phyloP scores from a whole-genome alignment of 305 asterid species.

The Fraxinus angustifolia region DNA sequence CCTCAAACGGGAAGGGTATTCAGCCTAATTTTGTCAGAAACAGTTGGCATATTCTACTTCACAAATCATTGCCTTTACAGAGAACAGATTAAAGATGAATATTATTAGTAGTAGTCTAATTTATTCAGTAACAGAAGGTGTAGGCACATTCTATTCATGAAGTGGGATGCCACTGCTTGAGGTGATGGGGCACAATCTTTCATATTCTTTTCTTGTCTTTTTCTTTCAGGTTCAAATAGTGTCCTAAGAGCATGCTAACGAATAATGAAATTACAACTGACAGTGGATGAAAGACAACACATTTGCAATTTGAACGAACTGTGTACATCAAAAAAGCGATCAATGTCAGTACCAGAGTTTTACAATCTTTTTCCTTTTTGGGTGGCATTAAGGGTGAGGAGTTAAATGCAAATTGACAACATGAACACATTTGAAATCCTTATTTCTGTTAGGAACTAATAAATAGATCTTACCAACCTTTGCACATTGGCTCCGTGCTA shows the following conservation, averaged over 20 bases:
- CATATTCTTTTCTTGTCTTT: neutral
- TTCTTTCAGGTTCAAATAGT: neutral
- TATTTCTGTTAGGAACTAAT: neutral
- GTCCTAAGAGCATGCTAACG: neutral
- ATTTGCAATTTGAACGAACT: neutral
- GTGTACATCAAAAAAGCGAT: neutral
- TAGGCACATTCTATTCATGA: neutral
- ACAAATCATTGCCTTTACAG: neutral
- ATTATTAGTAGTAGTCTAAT: neutral
- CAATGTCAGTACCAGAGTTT: neutral
- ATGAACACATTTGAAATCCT: neutral
- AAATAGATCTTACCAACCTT: conserved; percentile 55
- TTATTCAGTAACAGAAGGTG: conserved; percentile 1
- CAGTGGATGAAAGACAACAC: neutral
- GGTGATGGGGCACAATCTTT: neutral
- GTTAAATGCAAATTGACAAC: neutral
- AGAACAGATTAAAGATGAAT: neutral
- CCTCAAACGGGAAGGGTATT: no score
- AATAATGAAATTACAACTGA: neutral
- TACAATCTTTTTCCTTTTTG: neutral
- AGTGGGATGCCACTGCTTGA: neutral
- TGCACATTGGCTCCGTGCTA: conserved; percentile 86
- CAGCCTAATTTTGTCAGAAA: neutral
- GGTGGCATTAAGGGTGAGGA: neutral
- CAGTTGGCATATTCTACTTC: neutral